Base-by-base conservation (phyloP, 2,329 filamentous ascomycete species). In the Macroventuria anomochaeta region DNA sequence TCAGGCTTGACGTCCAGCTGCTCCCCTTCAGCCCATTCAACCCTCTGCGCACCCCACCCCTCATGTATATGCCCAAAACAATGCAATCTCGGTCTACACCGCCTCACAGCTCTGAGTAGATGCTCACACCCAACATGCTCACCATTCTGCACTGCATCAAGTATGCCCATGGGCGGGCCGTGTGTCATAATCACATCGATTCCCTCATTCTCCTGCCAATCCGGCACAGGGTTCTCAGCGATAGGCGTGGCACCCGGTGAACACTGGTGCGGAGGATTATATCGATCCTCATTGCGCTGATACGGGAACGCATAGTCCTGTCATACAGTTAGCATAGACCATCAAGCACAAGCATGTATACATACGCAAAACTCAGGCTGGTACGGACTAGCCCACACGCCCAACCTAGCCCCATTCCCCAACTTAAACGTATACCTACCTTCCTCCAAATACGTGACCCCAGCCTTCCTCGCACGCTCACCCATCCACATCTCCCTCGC, bases 1-100 rank as follows among this genome's bases (percentile, higher is more conserved):
- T 63, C 50, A 32, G 55, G 49, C 29, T 57, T 49, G 15, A 57
- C 47, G 51, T 64, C 63, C 36, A 65, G 43, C 13, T 62, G 55
- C 1, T 58, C 55, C 3, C 55, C 55, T 1, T 69, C 59, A 44
- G 68, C 56, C 80, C 78, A 81, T 8, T 15, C 51, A 8, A 79
- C 69, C 26, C 62, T 69, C 57, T 70, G 64, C 8, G 69, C 72
- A 13, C 73, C 72, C 70, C 70, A 75, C 0, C 75, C 82, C 63
- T 84, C 82, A 63, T 86, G 84, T 15, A 87, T 86, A 71, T 87
- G 85, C 0, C 85, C 85, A 63, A 86, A 88, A 57, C 83, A 83
- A 65, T 87, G 82, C n/a, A 88, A 43, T 3, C 72, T 67, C 0
- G 85, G 85, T 43, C 74, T 75, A 8, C 78, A 79, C 5, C 83